Base-by-base conservation (phyloP, 108 stramenopile genomes). In the Discostella stelligeroides region DNA sequence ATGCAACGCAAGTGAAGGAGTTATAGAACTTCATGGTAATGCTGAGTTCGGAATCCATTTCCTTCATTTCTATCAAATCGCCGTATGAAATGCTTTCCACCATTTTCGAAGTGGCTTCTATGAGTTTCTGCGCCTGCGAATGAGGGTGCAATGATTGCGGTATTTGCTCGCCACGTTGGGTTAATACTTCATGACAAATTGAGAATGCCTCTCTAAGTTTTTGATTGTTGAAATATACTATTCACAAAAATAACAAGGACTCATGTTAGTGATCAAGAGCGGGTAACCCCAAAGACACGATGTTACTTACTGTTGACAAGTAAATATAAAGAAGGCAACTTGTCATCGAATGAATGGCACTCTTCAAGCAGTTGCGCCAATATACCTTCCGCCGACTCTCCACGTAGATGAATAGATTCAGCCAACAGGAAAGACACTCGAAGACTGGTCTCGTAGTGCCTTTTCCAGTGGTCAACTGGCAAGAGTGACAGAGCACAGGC, bases 161-260 rank as follows among this genome's bases (percentile, higher is more conserved):
- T 42, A 79, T 46, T 1, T 60, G n/a, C 58, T 79, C 77, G 21
- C 72, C 72, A 15, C 72, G 51, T 73, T 67, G 65, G 18, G 53
- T 28, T 8, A 79, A 40, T n/a, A 79, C 55, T 38, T 73, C 58
- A 13, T 67, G 34, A 5, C 72, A 59, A 9, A 42, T 73, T n/a
- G 4, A 41, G 27, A 46, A 45, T 0, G 72, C 41, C 2, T 60
- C 57, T 29, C 17, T 34, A 18, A 50, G 37, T 25, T 40, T 30
- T 24, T 57, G 53, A 15, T 41, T 38, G 24, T 53, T 7, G 41
- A 51, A 13, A 57, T 51, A 24, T 7, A 55, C 62, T 48, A 11
- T 45, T 12, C 39, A 43, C n/a, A 41, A 25, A 25, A 29, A 42
- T 24, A 21, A 46, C 14, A 17, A 59, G 20, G n/a, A 59, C 37